Evolutionary conservation across 805 yeast genomes (phyloP).

Genomic region (Zygotorulaspora chibaensis): DNA sequence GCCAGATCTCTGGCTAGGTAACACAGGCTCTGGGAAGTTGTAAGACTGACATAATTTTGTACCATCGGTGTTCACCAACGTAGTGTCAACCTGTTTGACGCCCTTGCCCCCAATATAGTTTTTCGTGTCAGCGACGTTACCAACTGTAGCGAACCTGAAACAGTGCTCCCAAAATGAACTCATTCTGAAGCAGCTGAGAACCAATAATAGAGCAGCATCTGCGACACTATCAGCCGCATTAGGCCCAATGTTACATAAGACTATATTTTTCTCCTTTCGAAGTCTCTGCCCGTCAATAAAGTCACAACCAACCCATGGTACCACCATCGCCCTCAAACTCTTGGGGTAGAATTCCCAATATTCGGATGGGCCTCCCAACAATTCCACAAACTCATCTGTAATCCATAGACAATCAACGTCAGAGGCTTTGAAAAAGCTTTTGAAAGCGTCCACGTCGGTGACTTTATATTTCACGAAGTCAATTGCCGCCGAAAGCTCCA

Average conservation of each 20-base stretch:
- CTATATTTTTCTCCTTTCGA: slow-evolving; percentile 43
- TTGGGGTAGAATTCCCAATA: slow-evolving; percentile 47
- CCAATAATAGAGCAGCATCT: slow-evolving; percentile 58
- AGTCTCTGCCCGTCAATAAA: slow-evolving; percentile 45
- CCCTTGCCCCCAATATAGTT: slow-evolving; percentile 31
- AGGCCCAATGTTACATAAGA: slow-evolving; percentile 58
- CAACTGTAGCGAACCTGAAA: slow-evolving; percentile 37
- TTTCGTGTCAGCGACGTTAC: slow-evolving; percentile 47
- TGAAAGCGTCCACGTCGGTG: slow-evolving; percentile 41
- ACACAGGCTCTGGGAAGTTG: slow-evolving; percentile 9
- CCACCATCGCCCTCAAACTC: slow-evolving; percentile 45
- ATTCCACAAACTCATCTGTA: slow-evolving; percentile 48
- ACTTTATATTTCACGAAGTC: slow-evolving; percentile 40
- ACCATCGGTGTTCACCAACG: background rate
- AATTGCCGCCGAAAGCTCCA: slow-evolving; percentile 40
- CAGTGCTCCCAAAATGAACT: slow-evolving; percentile 45
- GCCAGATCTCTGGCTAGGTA: slow-evolving; percentile 10
- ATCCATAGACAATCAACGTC: slow-evolving; percentile 52
- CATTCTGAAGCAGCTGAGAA: slow-evolving; percentile 57
- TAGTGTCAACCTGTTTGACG: slow-evolving; percentile 3
- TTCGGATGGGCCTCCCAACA: slow-evolving; percentile 41
- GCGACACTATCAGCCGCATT: slow-evolving; percentile 66
- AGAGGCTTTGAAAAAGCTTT: slow-evolving; percentile 38
- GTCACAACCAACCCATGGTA: slow-evolving; percentile 62
- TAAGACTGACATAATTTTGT: background rate